phyloP scores from a whole-genome alignment of 306 rosid genomes.

The Medicago lupulina region DNA sequence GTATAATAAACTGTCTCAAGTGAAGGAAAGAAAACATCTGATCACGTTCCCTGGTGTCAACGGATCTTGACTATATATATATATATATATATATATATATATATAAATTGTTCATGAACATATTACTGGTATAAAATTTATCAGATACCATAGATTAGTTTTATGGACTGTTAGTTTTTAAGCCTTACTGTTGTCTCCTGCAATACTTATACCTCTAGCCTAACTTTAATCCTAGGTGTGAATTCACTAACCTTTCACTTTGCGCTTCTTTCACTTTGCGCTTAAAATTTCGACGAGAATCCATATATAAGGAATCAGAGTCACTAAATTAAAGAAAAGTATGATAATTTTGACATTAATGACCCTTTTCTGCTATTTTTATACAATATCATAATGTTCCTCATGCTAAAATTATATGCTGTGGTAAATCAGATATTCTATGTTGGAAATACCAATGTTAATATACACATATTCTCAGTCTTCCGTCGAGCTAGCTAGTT shows the following conservation, averaged over 20 bases:
- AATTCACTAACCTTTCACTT: too few relatives aligned
- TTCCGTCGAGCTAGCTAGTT: too few relatives aligned
- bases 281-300: constrained; percentile 4
- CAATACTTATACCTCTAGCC: not conserved
- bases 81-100: too few relatives aligned
- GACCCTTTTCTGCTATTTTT: not conserved
- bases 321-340: constrained; percentile 6
- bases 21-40: too few relatives aligned
- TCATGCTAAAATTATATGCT: not conserved
- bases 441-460: too few relatives aligned
- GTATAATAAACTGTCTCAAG: too few relatives aligned
- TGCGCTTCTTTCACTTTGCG: too few relatives aligned
- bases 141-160: constrained; percentile 24
- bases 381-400: not conserved
- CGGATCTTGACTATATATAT: too few relatives aligned
- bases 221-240: not conserved
- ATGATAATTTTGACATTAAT: not conserved
- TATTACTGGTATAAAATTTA: constrained; percentile 15
- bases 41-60: too few relatives aligned
- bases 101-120: not conserved
- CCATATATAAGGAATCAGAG: not conserved
- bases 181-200: constrained; percentile 26
- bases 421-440: not conserved
- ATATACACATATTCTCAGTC: too few relatives aligned
- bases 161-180: constrained; percentile 27